A percentile compares a stretch with the other conserved stretches of the same genome.
These are phyloP conservation scores for Phytopythium ostracodes DNA, from an alignment of 352 stramenopile genomes.

Conservation along the genomic window DNA sequence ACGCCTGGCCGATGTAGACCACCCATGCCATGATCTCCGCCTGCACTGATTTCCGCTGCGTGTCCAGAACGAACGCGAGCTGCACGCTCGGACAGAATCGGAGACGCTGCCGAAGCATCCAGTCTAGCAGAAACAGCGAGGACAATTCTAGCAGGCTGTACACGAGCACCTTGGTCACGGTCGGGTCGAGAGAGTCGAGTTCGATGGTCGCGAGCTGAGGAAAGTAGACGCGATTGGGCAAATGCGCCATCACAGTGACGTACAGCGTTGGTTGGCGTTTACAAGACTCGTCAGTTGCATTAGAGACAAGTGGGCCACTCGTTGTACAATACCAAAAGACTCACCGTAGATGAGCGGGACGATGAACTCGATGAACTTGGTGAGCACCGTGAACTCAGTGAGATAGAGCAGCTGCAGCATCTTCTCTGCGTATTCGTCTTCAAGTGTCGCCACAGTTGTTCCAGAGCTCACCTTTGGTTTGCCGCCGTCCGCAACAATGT, in stretches of 20 bases:
- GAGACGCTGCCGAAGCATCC: slow-evolving; percentile 14
- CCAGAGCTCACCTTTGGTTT: too few relatives aligned
- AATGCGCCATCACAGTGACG: slow-evolving; percentile 3
- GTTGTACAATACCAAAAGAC: background rate
- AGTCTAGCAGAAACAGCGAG: slow-evolving; percentile 17
- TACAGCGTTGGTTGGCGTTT: background rate
- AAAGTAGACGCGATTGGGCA: slow-evolving; percentile 30
- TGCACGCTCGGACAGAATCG: slow-evolving; percentile 16
- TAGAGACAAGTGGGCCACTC: background rate
- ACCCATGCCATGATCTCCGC: slow-evolving; percentile 22
- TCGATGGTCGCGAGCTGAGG: slow-evolving; percentile 18
- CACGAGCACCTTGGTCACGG: slow-evolving; percentile 10
- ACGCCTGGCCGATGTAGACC: slow-evolving; percentile 18
- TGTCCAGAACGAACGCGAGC: slow-evolving; percentile 26
- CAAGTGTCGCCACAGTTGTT: background rate
- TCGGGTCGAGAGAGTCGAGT: slow-evolving; percentile 6
- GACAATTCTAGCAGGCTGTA: slow-evolving; percentile 12
- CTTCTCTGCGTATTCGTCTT: slow-evolving; percentile 16
- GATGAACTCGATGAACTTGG: slow-evolving; percentile 37
- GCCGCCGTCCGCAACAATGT: background rate
- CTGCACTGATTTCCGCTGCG: slow-evolving; percentile 15
- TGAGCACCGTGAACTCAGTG: slow-evolving; percentile 2
- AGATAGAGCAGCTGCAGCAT: slow-evolving; percentile 18
- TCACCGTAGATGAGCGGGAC: slow-evolving; percentile 32
- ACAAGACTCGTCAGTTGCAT: background rate